phyloP scores from a whole-genome alignment of 805 yeast species.

The Teunomyces barrocoloradensis region DNA sequence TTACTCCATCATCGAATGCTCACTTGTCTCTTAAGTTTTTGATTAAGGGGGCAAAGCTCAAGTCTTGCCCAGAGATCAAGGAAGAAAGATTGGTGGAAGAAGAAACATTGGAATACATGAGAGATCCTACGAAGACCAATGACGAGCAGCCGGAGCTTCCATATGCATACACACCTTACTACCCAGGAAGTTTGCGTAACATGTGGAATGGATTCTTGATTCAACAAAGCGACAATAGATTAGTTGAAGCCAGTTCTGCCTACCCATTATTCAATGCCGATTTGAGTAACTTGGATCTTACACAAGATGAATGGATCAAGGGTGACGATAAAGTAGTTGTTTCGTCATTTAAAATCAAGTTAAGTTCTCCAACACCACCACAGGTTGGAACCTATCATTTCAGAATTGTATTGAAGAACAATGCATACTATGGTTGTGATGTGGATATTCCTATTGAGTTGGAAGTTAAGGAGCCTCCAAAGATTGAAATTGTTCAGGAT shows the following conservation, averaged over 20 bases:
- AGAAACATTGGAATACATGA: slow-evolving; percentile 61
- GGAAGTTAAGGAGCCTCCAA: slow-evolving; percentile 60
- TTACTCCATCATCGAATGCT: slow-evolving; percentile 64
- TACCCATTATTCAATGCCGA: slow-evolving; percentile 50
- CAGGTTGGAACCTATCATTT: slow-evolving; percentile 63
- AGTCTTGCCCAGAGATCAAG: slow-evolving; percentile 48
- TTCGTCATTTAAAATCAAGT: slow-evolving; percentile 73
- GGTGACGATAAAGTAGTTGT: slow-evolving; percentile 45
- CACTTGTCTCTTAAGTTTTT: slow-evolving; percentile 75
- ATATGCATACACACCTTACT: slow-evolving; percentile 66
- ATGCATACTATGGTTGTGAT: slow-evolving; percentile 81
- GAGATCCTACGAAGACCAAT: slow-evolving; percentile 68
- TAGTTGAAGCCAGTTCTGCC: slow-evolving; percentile 63
- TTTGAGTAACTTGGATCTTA: slow-evolving; percentile 51
- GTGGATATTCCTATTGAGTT: slow-evolving; percentile 66
- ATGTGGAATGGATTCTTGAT: slow-evolving; percentile 69
- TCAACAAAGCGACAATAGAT: slow-evolving; percentile 74
- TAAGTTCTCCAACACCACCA: slow-evolving; percentile 77
- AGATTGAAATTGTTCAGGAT: slow-evolving; percentile 15
- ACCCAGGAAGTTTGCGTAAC: slow-evolving; percentile 54
- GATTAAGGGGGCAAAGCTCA: slow-evolving; percentile 69
- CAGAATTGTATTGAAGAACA: slow-evolving; percentile 66
- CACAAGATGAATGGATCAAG: slow-evolving; percentile 50
- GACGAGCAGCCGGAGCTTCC: slow-evolving; percentile 70
- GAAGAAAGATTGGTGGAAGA: slow-evolving; percentile 48